Base-by-base conservation (phyloP, 495 filamentous ascomycete genomes). In the Tuber magnatum region DNA sequence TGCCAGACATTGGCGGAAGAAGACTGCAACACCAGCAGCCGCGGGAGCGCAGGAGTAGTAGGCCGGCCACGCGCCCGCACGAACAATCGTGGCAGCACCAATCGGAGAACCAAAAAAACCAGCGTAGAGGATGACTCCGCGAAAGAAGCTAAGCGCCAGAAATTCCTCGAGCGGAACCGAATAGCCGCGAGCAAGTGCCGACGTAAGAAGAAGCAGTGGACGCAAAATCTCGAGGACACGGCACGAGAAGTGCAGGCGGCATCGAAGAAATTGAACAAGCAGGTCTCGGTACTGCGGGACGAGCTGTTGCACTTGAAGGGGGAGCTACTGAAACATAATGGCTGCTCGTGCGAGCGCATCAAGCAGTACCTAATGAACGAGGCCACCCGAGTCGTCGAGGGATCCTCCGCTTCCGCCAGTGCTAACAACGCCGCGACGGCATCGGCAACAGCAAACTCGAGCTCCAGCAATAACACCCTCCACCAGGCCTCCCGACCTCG, bases 111-210 rank as follows among this genome's bases (percentile, higher is more conserved):
- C 12, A 79, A 65, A 75, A 74, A 44, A 41, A 71, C 69, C 2
- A 43, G 42, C 22, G 38, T 22, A 18, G 72, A 73, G 65, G 70
- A 71, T 41, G 43, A 44, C 68, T 56, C 68, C 6, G 75, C n/a
- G 35, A 75, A 77, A 44, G 80, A 82, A 46, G 77, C 70, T 56
- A 82, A 82, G 41, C 72, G 80, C 10, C 76, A 70, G 35, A 72
- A 85, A 75, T 89, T 92, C 81, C 86, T 95, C 41, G 92, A 95
- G 80, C 89, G 92, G 39, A 97, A 97, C 80, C 89, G 93, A 7
- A 82, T 94, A 7, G 93, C 93, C 8, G 93, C 93, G 0, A 92
- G 89, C 83, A 97, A 96, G 79, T 96, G 93, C 81, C 89, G 93
- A 3, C 89, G 91, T 82, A 94, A 94, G 86, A 94, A 95, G 84